Evolutionary conservation across 306 rosid genomes (phyloP).

Genomic region (Cicer arietinum): DNA sequence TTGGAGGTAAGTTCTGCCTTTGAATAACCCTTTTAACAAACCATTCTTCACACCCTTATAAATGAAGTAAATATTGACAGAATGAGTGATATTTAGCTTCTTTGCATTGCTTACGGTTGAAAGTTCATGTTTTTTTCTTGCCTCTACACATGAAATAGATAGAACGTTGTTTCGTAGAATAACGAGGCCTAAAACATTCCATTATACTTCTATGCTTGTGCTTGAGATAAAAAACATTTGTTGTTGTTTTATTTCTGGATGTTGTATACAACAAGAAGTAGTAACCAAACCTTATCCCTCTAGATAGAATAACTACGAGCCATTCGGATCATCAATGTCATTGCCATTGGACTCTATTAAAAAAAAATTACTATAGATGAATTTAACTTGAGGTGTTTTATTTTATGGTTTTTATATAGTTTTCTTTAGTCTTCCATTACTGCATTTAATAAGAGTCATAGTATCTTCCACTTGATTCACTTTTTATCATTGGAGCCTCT

Average conservation of each 20-base stretch:
- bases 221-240: slow-evolving; percentile 9
- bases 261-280: not conserved
- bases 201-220: not conserved
- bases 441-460: too few relatives aligned
- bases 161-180: too few relatives aligned
- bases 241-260: not conserved
- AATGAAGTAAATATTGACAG: slow-evolving; percentile 25
- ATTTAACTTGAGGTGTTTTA: not conserved
- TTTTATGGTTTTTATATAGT: not conserved
- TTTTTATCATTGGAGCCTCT: too few relatives aligned
- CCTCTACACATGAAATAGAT: too few relatives aligned
- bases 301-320: not conserved
- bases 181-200: too few relatives aligned
- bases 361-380: not conserved
- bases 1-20: slow-evolving; percentile 66
- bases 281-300: not conserved
- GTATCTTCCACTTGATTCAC: too few relatives aligned
- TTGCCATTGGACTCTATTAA: slow-evolving; percentile 3
- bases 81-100: slow-evolving; percentile 12
- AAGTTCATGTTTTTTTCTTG: slow-evolving; percentile 8
- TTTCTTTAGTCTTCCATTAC: not conserved
- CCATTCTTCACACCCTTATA: not conserved
- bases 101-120: slow-evolving; percentile 23
- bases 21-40: slow-evolving; percentile 18
- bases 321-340: not conserved